Conservation (phyloP, 352 stramenopile genomes). For the Pythium apleroticum region DNA sequence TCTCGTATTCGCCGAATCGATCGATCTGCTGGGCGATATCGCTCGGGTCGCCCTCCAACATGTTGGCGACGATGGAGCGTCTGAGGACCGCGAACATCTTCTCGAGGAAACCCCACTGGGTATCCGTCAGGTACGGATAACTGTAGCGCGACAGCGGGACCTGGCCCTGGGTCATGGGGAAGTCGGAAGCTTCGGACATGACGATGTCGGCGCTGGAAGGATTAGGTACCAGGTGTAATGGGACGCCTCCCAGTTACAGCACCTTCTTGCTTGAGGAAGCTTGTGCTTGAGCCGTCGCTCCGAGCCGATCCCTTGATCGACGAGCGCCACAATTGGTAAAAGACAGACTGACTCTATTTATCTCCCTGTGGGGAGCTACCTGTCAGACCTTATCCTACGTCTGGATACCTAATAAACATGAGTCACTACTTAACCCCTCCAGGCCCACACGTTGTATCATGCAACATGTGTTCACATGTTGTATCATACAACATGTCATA, state of each 20-base stretch:
- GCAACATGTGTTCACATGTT: no score
- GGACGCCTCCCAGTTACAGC: not conserved
- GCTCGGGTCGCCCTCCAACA: not conserved
- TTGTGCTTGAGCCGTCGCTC: not conserved
- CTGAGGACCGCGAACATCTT: constrained; percentile 11
- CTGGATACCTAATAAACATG: no score
- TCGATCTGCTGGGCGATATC: not conserved
- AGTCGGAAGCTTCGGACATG: constrained; percentile 9
- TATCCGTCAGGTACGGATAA: constrained; percentile 11
- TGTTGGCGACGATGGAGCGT: not conserved
- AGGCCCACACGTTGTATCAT: no score
- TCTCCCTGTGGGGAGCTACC: no score
- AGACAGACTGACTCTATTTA: not conserved
- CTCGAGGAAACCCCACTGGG: not conserved
- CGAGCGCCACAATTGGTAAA: not conserved
- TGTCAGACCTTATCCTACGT: no score
- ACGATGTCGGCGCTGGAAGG: constrained; percentile 11
- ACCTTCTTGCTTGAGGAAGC: not conserved
- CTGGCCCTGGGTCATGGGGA: not conserved
- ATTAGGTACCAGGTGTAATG: constrained; percentile 18
- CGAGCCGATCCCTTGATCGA: not conserved
- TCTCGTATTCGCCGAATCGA: constrained; percentile 2
- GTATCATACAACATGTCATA: no score
- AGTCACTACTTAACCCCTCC: no score
- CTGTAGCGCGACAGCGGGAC: not conserved